Percentiles rank a stretch among this genome's conserved stretches.
Conservation (phyloP, 495 filamentous ascomycete genomes). For the Aspergillus wentii region DNA sequence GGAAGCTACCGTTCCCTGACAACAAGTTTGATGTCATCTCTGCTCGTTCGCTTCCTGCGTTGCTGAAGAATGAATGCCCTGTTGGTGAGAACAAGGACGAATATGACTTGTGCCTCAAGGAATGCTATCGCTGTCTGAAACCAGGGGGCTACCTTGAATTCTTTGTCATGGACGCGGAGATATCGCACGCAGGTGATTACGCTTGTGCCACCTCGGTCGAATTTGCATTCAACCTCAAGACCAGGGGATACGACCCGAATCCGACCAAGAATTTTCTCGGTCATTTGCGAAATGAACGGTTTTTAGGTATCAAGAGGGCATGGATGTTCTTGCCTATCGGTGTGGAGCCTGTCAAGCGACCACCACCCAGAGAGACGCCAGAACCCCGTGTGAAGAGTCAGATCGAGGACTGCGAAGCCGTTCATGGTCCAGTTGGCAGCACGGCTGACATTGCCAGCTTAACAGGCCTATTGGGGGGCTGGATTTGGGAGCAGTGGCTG, state of each 20-base stretch:
- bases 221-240: constrained; percentile 83
- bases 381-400: constrained; percentile 48
- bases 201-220: constrained; percentile 79
- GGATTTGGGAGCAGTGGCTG: constrained; percentile 97
- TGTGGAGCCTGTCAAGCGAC: constrained; percentile 44
- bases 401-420: constrained; percentile 47
- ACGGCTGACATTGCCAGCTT: constrained; percentile 69
- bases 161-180: constrained; percentile 79
- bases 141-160: constrained; percentile 92
- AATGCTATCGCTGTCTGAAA: constrained; percentile 87
- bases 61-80: constrained; percentile 63
- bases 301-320: constrained; percentile 72
- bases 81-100: constrained; percentile 62
- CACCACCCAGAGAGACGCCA: constrained; percentile 44
- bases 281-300: constrained; percentile 69
- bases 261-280: constrained; percentile 76
- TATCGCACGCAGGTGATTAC: constrained; percentile 74
- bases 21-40: constrained; percentile 91
- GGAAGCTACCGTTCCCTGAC: constrained; percentile 79
- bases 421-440: constrained; percentile 68
- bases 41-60: constrained; percentile 77
- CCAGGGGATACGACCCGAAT: constrained; percentile 77
- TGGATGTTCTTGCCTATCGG: constrained; percentile 92
- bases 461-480: constrained; percentile 76
- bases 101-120: constrained; percentile 77